Conservation (phyloP, 2,329 filamentous ascomycete species). For the Eutypella sp. region DNA sequence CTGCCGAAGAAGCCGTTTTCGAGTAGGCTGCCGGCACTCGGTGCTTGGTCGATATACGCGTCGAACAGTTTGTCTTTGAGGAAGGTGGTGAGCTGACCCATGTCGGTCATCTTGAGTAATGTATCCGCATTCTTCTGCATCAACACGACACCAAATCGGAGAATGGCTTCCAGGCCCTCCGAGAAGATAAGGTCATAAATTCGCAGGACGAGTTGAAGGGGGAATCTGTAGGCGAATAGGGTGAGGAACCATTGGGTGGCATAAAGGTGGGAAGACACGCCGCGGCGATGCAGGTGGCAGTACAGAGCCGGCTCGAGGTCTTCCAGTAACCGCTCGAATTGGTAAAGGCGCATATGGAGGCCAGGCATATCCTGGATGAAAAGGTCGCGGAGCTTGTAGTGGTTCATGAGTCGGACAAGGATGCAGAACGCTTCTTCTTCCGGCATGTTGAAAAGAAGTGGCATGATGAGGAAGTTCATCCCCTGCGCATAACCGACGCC, state of each 20-base stretch:
- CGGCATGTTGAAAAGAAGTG: slow-evolving; percentile 94
- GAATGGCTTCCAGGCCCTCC: slow-evolving; percentile 85
- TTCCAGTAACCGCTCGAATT: slow-evolving; percentile 90
- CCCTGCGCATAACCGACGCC: slow-evolving; percentile 94
- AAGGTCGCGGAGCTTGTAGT: slow-evolving; percentile 86
- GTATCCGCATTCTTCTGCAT: slow-evolving; percentile 89
- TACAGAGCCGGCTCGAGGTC: slow-evolving; percentile 92
- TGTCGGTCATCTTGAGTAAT: slow-evolving; percentile 81
- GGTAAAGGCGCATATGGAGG: slow-evolving; percentile 85
- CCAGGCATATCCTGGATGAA: slow-evolving; percentile 97
- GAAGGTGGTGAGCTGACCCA: slow-evolving; percentile 82
- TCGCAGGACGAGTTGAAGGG: slow-evolving; percentile 87
- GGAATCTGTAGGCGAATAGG: slow-evolving; percentile 96
- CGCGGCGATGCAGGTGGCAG: slow-evolving; percentile 83
- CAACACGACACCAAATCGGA: slow-evolving; percentile 90
- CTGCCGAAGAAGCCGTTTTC: slow-evolving; percentile 97
- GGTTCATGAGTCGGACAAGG: slow-evolving; percentile 91
- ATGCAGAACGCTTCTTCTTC: slow-evolving; percentile 96
- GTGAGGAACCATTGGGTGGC: slow-evolving; percentile 99
- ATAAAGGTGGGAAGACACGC: slow-evolving; percentile 87
- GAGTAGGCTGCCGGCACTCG: slow-evolving; percentile 85
- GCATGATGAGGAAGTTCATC: slow-evolving; percentile 99
- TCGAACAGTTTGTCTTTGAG: slow-evolving; percentile 94
- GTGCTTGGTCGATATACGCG: slow-evolving; percentile 91
- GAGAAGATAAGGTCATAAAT: slow-evolving; percentile 95